A percentile compares a stretch with the other conserved stretches of the same genome.
These are phyloP conservation scores for Lipomyces mesembrius DNA, from an alignment of 805 yeast genomes.

Conservation along the genomic window DNA sequence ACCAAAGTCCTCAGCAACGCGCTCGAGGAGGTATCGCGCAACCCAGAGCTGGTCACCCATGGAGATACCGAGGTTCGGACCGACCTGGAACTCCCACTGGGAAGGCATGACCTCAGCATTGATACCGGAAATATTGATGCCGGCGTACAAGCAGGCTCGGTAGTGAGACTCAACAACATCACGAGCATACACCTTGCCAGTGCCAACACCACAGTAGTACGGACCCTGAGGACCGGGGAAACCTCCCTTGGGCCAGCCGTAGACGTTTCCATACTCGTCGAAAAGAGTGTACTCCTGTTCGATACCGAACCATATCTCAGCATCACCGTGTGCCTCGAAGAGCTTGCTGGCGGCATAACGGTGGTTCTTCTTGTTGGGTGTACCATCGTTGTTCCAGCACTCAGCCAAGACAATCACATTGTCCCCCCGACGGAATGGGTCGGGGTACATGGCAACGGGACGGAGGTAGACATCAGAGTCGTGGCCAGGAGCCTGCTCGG, in stretches of 20 bases:
- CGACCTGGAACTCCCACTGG: slow-evolving; percentile 99
- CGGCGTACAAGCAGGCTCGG: slow-evolving; percentile 95
- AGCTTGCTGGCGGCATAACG: slow-evolving; percentile 95
- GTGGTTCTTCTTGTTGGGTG: slow-evolving; percentile 98
- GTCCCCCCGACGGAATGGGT: slow-evolving; percentile 98
- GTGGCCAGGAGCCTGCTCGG: slow-evolving; percentile 98
- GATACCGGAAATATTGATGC: slow-evolving; percentile 89
- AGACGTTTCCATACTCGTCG: slow-evolving; percentile 85
- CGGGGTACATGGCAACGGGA: slow-evolving; percentile 94
- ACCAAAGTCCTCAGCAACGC: slow-evolving; percentile 98
- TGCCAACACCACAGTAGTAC: slow-evolving; percentile 99
- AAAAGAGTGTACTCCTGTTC: slow-evolving; percentile 98
- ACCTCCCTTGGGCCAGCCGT: slow-evolving; percentile 99
- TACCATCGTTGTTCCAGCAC: slow-evolving; percentile 98
- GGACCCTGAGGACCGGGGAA: slow-evolving; percentile 99
- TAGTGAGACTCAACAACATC: slow-evolving; percentile 99
- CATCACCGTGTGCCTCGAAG: slow-evolving; percentile 86
- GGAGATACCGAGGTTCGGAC: slow-evolving; percentile 91
- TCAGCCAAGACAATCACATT: slow-evolving; percentile 93
- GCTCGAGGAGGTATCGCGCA: slow-evolving; percentile 87
- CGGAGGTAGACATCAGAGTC: slow-evolving; percentile 94
- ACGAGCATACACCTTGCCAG: slow-evolving; percentile 97
- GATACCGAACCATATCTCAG: slow-evolving; percentile 94
- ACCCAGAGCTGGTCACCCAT: slow-evolving; percentile 99
- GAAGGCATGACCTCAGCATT: slow-evolving; percentile 99